Conservation (phyloP, 768 basidiomycete species). For the Sporobolomyces pararoseus region DNA sequence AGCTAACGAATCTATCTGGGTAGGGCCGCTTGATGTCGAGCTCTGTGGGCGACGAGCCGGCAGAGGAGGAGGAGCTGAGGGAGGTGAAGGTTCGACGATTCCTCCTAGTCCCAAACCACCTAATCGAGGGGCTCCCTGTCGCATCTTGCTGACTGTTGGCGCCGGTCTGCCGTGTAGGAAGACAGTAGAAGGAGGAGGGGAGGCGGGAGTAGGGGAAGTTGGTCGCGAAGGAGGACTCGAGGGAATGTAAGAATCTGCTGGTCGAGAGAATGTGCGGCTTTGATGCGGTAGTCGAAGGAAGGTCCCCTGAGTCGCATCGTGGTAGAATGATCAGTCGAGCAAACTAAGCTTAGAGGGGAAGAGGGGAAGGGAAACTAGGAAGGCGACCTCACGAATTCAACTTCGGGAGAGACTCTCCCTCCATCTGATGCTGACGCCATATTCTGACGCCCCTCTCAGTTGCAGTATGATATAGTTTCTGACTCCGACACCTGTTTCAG, state of each 20-base stretch:
- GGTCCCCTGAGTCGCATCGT: background rate
- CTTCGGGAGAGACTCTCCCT: background rate
- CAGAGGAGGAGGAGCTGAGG: background rate
- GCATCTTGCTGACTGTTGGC: background rate
- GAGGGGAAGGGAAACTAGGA: background rate
- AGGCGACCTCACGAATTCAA: constrained; percentile 3
- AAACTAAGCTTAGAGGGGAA: background rate
- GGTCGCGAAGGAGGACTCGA: constrained; percentile 18
- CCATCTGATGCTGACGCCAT: background rate
- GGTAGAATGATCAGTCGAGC: background rate
- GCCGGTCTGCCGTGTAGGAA: background rate
- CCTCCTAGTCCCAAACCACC: constrained; percentile 32
- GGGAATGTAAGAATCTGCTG: constrained; percentile 12
- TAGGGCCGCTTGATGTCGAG: background rate
- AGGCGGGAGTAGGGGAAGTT: constrained; percentile 2
- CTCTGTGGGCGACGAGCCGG: background rate
- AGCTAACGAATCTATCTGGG: background rate
- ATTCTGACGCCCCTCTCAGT: background rate
- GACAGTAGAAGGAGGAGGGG: background rate
- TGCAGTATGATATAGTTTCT: background rate
- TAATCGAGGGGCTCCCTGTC: constrained; percentile 27
- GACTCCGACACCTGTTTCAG: background rate
- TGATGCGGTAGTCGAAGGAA: constrained; percentile 23
- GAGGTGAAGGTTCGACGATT: background rate
- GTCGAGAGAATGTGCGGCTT: constrained; percentile 4